Evolutionary conservation across 768 basidiomycete genomes (phyloP), one percentile per base, ranked within the genome.

Genomic region (Pleurotus giganteus): DNA sequence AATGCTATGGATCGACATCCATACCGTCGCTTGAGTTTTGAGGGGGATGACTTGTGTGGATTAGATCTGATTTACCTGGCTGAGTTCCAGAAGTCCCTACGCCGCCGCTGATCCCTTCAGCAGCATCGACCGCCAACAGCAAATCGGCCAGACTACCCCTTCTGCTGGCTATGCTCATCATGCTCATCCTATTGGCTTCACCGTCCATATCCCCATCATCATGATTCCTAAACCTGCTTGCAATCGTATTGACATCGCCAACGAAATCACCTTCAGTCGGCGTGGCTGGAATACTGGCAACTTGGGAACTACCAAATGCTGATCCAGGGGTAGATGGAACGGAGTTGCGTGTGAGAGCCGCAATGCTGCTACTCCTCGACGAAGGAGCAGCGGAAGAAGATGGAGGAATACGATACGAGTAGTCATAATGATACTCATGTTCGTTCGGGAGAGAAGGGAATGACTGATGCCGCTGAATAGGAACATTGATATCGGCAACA

Each of bases 171-270:
- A 47, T 15, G 29, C 46, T 47, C 46, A 47, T 47, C 46, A 47
- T 28, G 28, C 46, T 47, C 46, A 47, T 47, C 3, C 27, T 26
- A 17, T 27, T 47, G 12, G 46, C 46, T 15, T 47, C 46, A 4
- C 46, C 46, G 2, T 47, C 46, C 8, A 47, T 21, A 19, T 47
- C 46, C 3, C 15, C 13, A 17, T 47, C 46, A 17, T 47, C 46
- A 4, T 13, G n/a, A 7, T 12, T 27, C 62, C 56, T 4, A 64
- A 66, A 52, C 64, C 66, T 42, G 60, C 66, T 2, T 66, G 64
- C 17, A 63, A 67, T 1, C 62, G 58, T 27, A 58, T 28, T 58
- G 36, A 49, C 58, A 29, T 70, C 68, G 36, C 55, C 47, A 17
- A 58, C 58, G 43, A 58, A 61, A 21, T 66, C 68, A 15, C 47